Base-by-base conservation (phyloP, 208 protist species). In the Leishmania gerbilli region DNA sequence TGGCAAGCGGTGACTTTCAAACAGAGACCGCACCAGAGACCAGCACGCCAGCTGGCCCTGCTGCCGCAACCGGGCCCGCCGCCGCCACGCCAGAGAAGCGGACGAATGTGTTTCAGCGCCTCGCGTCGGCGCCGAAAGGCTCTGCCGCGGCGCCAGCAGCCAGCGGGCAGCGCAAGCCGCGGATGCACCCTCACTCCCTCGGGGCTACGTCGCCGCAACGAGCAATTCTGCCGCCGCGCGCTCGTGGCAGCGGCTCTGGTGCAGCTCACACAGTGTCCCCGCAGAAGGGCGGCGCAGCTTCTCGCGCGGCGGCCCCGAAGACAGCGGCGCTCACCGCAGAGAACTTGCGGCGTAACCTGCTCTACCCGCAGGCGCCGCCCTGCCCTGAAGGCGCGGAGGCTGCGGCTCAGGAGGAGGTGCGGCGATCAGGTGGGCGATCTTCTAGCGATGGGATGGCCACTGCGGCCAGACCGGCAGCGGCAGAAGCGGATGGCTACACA, bases 281-380 rank as follows among this genome's bases (percentile, higher is more conserved):
- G 56, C 74, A 77, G 56, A 77, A 77, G 40, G 21, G 34, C 56
- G 31, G 24, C 15, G 51, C 53, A 31, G 56, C 24, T 21, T 47
- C 15, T n/a, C 74, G 55, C 7, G 40, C 13, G 60, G 40, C 64
- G 11, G 11, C 49, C 8, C 40, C 60, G 51, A 53, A 71, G 47
- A 76, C 82, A 19, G 74, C 58, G 42, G 78, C 55, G 62, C 75
- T 86, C 40, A 86, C 82, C 31, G 82, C 82, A 17, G 82, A 82
- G 55, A 86, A 86, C 47, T 51, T 86, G 56, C 77, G 82, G 31
- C 82, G 82, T 71, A 86, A 86, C 77, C 27, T 79, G 27, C 47
- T 34, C 60, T 6, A 19, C 9, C 47, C 64, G 17, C 64, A 71
- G 21, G 15, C 40, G n/a, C 37, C 58, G 6, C 2, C 75, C 15